A percentile compares a stretch with the other conserved stretches of the same genome.
Evolutionary conservation across 768 basidiomycete species (phyloP).

Genomic region (Rhizopogon roseolus): DNA sequence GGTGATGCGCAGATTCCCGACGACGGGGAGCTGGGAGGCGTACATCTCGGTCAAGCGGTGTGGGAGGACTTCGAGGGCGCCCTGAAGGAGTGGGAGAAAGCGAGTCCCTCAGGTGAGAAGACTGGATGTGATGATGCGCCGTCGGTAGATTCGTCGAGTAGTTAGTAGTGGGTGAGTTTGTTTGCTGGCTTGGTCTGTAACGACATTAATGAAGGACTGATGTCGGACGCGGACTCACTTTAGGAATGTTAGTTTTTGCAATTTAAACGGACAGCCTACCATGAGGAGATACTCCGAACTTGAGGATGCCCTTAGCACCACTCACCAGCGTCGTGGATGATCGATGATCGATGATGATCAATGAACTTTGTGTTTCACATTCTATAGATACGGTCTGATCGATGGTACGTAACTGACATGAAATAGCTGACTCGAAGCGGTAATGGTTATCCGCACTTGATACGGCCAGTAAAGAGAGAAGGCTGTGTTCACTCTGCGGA

Average conservation of each 20-base stretch:
- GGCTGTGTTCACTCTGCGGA: too few relatives aligned
- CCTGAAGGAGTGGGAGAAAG: constrained; percentile 62
- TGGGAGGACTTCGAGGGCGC: constrained; percentile 75
- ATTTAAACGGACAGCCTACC: too few relatives aligned
- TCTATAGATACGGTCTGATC: too few relatives aligned
- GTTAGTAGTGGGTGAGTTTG: constrained; percentile 8
- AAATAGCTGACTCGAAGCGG: too few relatives aligned
- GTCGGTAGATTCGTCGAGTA: constrained; percentile 18
- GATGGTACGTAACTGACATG: too few relatives aligned
- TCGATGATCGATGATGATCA: too few relatives aligned
- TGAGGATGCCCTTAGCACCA: too few relatives aligned
- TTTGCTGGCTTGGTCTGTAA: not conserved
- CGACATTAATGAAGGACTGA: not conserved
- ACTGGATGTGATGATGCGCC: constrained; percentile 16
- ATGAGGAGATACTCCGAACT: too few relatives aligned
- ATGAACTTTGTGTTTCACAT: too few relatives aligned
- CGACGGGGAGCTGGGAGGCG: constrained; percentile 70
- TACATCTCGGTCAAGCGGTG: constrained; percentile 57
- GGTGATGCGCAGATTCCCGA: constrained; percentile 39
- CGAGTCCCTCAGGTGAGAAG: constrained; percentile 15
- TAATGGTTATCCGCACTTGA: too few relatives aligned
- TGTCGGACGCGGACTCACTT: not conserved
- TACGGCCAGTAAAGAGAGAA: too few relatives aligned
- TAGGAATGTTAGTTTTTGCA: not conserved
- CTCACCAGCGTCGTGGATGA: too few relatives aligned